Conservation (phyloP, 306 rosid species). For the Lathyrus tuberosus region DNA sequence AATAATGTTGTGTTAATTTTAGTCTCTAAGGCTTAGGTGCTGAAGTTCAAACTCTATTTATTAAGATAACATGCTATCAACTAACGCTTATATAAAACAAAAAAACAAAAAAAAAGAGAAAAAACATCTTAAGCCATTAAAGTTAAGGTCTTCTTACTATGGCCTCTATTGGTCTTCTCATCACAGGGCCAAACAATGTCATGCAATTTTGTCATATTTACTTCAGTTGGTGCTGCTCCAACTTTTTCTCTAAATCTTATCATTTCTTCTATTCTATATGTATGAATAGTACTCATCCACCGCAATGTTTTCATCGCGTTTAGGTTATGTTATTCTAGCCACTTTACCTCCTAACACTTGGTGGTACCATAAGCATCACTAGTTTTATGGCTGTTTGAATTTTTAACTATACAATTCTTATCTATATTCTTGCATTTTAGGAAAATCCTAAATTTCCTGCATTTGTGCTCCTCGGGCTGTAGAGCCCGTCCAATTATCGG, state of each 20-base stretch:
- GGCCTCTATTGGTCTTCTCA: conserved; percentile 1
- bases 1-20: neutral
- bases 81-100: too few relatives aligned
- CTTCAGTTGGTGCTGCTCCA: neutral
- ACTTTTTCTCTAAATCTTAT: neutral
- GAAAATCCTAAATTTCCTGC: neutral
- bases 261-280: neutral
- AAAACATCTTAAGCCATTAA: conserved; percentile 4
- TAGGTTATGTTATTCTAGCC: neutral
- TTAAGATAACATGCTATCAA: neutral
- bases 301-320: neutral
- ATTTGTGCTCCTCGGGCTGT: neutral
- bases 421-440: neutral
- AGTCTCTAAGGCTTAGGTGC: neutral
- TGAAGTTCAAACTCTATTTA: neutral
- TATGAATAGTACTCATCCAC: neutral
- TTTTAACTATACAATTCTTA: neutral
- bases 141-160: neutral
- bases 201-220: neutral
- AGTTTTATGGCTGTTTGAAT: neutral
- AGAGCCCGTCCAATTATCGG: neutral
- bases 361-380: neutral
- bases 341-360: neutral
- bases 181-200: conserved; percentile 1
- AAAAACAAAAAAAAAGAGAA: neutral